A percentile compares a stretch with the other conserved stretches of the same genome.
Evolutionary conservation across 2,329 filamentous ascomycete species (phyloP).

Genomic region (Xylaria polymorpha): DNA sequence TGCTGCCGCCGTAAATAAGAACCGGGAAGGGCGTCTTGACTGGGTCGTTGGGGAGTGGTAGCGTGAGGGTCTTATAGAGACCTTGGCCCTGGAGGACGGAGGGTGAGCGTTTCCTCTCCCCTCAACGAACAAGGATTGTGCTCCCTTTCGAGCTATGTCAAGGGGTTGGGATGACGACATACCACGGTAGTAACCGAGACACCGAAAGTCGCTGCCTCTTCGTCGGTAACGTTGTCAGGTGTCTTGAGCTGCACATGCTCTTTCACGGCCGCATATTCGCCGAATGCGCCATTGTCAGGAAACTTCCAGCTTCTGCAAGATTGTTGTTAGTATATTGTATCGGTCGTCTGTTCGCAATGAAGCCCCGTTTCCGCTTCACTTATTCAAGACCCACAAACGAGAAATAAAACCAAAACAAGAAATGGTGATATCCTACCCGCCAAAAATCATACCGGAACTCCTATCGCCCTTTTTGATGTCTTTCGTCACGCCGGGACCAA

Average conservation of each 20-base stretch:
- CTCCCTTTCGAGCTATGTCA: background rate
- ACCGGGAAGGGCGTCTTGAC: constrained; percentile 53
- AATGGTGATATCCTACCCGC: constrained; percentile 40
- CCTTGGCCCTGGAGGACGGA: constrained; percentile 55
- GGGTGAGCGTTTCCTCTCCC: constrained; percentile 10
- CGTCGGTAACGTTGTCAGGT: constrained; percentile 59
- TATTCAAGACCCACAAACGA: background rate
- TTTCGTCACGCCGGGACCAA: constrained; percentile 57
- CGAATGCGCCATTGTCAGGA: constrained; percentile 58
- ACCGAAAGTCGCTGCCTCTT: constrained; percentile 59
- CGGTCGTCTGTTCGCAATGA: background rate
- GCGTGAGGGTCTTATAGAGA: constrained; percentile 58
- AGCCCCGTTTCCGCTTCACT: background rate
- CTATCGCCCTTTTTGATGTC: constrained; percentile 61
- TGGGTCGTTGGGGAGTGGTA: constrained; percentile 58
- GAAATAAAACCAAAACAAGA: background rate
- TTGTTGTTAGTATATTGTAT: constrained; percentile 10
- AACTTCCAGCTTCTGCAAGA: constrained; percentile 49
- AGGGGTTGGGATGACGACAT: constrained; percentile 28
- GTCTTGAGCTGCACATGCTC: constrained; percentile 57
- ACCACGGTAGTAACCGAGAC: constrained; percentile 57
- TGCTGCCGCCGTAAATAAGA: constrained; percentile 62
- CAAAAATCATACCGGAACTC: constrained; percentile 52
- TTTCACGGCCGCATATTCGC: constrained; percentile 54
- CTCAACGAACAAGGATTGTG: background rate